Evolutionary conservation across 768 basidiomycete species (phyloP).

Genomic region (Mycena capillaripes): DNA sequence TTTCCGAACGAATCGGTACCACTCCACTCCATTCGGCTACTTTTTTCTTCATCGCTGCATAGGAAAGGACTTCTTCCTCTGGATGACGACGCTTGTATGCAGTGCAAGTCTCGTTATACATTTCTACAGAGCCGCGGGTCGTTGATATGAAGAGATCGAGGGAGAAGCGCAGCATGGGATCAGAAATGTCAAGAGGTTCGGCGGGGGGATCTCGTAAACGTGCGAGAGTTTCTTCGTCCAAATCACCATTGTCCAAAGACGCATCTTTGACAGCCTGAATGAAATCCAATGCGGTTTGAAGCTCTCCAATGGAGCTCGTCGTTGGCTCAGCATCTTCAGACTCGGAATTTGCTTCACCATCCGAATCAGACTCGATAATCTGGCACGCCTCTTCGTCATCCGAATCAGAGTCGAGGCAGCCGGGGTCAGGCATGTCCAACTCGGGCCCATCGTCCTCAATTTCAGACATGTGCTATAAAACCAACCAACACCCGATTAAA

Average conservation of each 20-base stretch:
- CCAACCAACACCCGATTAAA: too few species aligned
- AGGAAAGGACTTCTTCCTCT: not conserved
- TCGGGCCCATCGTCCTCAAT: too few species aligned
- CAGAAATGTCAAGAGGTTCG: not conserved
- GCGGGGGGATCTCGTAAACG: not conserved
- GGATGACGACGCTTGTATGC: slow-evolving; percentile 6
- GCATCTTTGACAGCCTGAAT: slow-evolving; percentile 2
- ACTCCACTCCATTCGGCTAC: slow-evolving; percentile 4
- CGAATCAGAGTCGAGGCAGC: too few species aligned
- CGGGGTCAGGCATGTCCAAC: too few species aligned
- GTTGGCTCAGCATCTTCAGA: not conserved
- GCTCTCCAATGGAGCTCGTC: not conserved
- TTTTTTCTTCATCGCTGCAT: not conserved
- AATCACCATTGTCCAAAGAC: slow-evolving; percentile 1
- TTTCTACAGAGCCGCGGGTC: not conserved
- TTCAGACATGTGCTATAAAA: too few species aligned
- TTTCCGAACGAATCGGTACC: not conserved
- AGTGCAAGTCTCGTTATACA: not conserved
- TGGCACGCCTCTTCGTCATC: too few species aligned
- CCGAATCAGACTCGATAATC: too few species aligned
- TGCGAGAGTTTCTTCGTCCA: not conserved
- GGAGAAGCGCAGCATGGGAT: not conserved
- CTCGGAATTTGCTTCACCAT: too few species aligned
- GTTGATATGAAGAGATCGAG: not conserved
- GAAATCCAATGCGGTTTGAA: not conserved